Conservation (phyloP, 208 protist species). For the Leishmania guyanensis region DNA sequence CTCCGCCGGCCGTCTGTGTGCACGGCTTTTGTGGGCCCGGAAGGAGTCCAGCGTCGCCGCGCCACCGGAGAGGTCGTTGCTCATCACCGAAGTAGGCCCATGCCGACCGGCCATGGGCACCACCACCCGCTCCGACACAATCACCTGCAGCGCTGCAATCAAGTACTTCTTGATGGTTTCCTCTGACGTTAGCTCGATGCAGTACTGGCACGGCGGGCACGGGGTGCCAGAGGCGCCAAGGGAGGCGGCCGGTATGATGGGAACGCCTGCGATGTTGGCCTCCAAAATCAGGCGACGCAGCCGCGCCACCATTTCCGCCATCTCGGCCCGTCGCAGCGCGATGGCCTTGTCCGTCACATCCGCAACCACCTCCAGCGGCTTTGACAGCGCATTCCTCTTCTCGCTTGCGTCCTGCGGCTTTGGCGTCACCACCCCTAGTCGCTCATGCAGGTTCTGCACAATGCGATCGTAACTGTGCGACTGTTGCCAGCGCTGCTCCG, state of each 20-base stretch:
- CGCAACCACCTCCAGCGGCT: slow-evolving; percentile 13
- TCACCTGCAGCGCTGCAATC: slow-evolving; percentile 19
- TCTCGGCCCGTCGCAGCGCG: slow-evolving; percentile 30
- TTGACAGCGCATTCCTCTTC: neutral
- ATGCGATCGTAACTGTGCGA: slow-evolving; percentile 18
- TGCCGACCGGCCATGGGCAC: slow-evolving; percentile 28
- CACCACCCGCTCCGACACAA: slow-evolving; percentile 20
- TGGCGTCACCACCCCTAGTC: slow-evolving; percentile 14
- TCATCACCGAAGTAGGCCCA: slow-evolving; percentile 16
- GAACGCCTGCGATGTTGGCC: slow-evolving; percentile 19
- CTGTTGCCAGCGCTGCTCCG: slow-evolving; percentile 14
- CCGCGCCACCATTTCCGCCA: slow-evolving; percentile 32
- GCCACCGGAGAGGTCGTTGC: slow-evolving; percentile 13
- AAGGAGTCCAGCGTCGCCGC: slow-evolving; percentile 23
- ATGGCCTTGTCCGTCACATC: slow-evolving; percentile 19
- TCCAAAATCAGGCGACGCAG: slow-evolving; percentile 28
- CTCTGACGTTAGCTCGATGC: slow-evolving; percentile 33
- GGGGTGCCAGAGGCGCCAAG: neutral
- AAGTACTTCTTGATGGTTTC: slow-evolving; percentile 22
- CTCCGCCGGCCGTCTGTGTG: neutral
- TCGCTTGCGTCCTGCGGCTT: neutral
- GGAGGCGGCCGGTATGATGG: slow-evolving; percentile 17
- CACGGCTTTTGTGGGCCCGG: slow-evolving; percentile 2
- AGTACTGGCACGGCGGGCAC: slow-evolving; percentile 41
- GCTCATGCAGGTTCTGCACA: slow-evolving; percentile 23